Conservation (phyloP, 1,139 yeast genomes). For the Saccharomyces hybrid region DNA sequence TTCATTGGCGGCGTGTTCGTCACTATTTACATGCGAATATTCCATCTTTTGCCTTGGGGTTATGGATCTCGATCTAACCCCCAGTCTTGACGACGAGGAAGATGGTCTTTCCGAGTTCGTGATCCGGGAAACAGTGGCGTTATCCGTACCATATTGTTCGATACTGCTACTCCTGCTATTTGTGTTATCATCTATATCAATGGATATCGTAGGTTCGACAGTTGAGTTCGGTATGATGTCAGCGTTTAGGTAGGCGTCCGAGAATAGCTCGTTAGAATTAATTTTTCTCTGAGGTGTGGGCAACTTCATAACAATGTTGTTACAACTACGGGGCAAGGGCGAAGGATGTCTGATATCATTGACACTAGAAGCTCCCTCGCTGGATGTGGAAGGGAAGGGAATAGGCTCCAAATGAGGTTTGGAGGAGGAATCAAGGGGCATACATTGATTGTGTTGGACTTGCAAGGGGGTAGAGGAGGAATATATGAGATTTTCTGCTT, state of each 20-base stretch:
- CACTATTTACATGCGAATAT: constrained; percentile 6
- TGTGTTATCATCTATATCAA: not conserved
- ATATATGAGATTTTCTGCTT: not conserved
- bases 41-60: constrained; percentile 34
- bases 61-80: constrained; percentile 32
- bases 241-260: constrained; percentile 13
- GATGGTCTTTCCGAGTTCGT: constrained; percentile 17
- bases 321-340: not conserved
- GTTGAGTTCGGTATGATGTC: constrained; percentile 20
- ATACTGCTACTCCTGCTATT: not conserved
- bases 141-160: constrained; percentile 2
- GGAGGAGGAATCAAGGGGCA: not conserved
- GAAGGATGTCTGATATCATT: not conserved
- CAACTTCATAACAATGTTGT: constrained; percentile 5
- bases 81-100: not conserved
- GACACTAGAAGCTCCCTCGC: not conserved
- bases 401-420: not conserved
- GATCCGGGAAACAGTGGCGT: constrained; percentile 13
- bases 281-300: constrained; percentile 10
- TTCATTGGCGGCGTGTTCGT: not conserved
- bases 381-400: not conserved
- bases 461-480: not conserved
- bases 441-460: not conserved
- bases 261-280: constrained; percentile 5
- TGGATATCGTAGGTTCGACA: not conserved